Conservation (phyloP, 345 rosid genomes). For the Heritiera fomes region DNA sequence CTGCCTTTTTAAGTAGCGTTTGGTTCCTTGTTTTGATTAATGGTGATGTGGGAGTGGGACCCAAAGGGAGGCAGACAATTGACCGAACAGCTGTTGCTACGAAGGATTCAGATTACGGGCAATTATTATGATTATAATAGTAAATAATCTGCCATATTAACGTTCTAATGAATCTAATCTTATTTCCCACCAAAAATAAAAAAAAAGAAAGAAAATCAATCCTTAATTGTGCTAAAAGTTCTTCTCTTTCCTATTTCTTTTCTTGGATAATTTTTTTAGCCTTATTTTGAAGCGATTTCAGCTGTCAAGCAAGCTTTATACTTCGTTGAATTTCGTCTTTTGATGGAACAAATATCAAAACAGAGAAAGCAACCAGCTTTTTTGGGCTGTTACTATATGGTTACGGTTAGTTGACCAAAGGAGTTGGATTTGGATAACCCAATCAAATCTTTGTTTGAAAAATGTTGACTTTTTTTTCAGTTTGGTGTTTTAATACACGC, state of each 20-base stretch:
- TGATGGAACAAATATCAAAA: neutral
- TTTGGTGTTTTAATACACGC: neutral
- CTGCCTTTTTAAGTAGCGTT: neutral
- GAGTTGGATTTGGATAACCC: neutral
- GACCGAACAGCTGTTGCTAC: constrained; percentile 7
- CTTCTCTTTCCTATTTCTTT: neutral
- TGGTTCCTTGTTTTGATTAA: neutral
- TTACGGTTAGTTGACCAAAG: neutral
- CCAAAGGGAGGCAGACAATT: neutral
- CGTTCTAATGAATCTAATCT: neutral
- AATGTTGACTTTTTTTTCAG: neutral
- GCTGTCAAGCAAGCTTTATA: neutral
- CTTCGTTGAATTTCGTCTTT: neutral
- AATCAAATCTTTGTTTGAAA: neutral
- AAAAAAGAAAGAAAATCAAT: neutral
- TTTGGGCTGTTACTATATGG: neutral
- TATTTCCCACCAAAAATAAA: neutral
- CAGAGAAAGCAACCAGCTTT: neutral
- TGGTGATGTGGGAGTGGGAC: constrained; percentile 23
- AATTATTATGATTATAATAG: neutral
- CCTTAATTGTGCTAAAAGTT: neutral
- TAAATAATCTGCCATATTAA: neutral
- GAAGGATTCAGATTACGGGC: neutral
- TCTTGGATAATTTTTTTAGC: neutral
- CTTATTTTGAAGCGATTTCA: neutral